Evolutionary conservation across 805 yeast genomes (phyloP), one percentile per base, ranked within the genome.

Genomic region (Barnettozyma salicaria): DNA sequence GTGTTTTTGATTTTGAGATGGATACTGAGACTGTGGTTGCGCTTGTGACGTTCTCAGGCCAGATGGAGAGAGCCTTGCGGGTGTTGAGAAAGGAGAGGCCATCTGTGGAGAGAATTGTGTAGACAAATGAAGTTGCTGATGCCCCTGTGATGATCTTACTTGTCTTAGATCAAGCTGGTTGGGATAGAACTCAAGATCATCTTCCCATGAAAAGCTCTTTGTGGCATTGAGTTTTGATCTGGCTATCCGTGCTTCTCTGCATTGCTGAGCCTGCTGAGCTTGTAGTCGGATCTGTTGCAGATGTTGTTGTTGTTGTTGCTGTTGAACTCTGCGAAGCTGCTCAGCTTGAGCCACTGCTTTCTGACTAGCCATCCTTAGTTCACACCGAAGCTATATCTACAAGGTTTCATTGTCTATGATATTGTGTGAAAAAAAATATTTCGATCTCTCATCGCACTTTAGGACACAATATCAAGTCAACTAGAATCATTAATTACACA

Each of bases 181-280:
- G 7, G 84, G 84, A 47, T 80, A 78, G 56, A 83, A 83, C 60
- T 79, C 89, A 34, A 71, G 53, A 56, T 82, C 90, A 47, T 81
- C 84, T 54, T 78, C 86, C 27, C 68, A 53, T 47, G 80, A 88
- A 55, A 82, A 80, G 26, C 86, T 78, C 48, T 82, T 72, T 50
- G 78, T 75, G 27, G 78, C 70, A 46, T 78, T 73, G 49, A 77
- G 67, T 45, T 69, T 68, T n/a, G 62, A 67, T 39, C 73, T 62
- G 14, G 74, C 70, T 6, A 57, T 43, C 11, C 43, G 53, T 1
- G 56, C 56, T 27, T 49, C 55, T 12, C 47, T 48, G 24, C 37
- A 29, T 21, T 41, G 45, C 25, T 36, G 49, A 16, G 42, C 45
- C 24, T 42, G 48, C 29, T 41, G 43, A 6, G 32, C 17, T 40